phyloP scores from a whole-genome alignment of 1,284 basidiomycete genomes.

The Tylopilus orsonianus region DNA sequence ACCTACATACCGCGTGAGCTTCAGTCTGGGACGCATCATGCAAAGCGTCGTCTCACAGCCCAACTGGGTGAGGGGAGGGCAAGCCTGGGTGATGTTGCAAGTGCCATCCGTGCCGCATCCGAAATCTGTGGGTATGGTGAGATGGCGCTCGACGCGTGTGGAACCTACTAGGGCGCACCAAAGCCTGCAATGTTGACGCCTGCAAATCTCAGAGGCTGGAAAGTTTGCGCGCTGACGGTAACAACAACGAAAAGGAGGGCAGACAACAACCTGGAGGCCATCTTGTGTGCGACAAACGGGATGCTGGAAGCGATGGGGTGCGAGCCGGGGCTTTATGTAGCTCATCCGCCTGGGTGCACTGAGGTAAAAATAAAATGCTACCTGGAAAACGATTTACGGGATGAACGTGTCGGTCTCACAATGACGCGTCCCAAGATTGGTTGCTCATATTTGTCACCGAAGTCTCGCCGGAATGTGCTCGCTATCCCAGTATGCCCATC shows the following conservation, averaged over 20 bases:
- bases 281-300: conserved; percentile 2
- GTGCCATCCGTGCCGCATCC: conserved; percentile 25
- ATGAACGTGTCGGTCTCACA: neutral
- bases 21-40: neutral
- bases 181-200: conserved; percentile 30
- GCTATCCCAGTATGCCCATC: neutral
- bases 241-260: conserved; percentile 5
- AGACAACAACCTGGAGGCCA: conserved; percentile 12
- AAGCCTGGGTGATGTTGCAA: conserved; percentile 14
- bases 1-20: conserved; percentile 10
- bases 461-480: neutral
- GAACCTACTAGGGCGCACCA: conserved; percentile 8
- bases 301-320: neutral
- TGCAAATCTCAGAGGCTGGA: conserved; percentile 19
- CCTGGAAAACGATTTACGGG: conserved; percentile 6
- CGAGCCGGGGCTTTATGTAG: conserved; percentile 15
- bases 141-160: neutral
- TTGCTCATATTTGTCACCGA: conserved; percentile 1
- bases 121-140: conserved; percentile 18
- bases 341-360: neutral
- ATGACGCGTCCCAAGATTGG: neutral
- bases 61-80: conserved; percentile 22
- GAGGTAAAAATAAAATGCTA: conserved; percentile 13
- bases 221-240: conserved; percentile 9
- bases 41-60: conserved; percentile 13